Conservation (phyloP, 169 alveolate genomes). For the Perkinsus olseni region DNA sequence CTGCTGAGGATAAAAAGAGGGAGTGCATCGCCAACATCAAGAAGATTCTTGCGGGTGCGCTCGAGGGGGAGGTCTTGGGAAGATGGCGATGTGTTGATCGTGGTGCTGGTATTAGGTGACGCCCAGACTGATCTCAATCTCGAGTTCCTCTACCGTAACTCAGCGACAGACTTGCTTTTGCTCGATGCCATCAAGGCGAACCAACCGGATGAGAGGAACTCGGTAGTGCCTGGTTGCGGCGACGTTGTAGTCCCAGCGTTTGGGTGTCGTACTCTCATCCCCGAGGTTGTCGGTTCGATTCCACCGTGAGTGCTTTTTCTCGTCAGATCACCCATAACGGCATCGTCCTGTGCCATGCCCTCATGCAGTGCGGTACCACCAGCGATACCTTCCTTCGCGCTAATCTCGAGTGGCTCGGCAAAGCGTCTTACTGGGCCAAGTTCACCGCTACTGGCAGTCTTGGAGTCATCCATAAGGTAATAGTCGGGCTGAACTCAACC, state of each 20-base stretch:
- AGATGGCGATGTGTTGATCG: no score
- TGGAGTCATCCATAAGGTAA: slow-evolving; percentile 91
- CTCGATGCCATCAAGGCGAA: background rate
- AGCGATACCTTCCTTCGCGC: slow-evolving; percentile 86
- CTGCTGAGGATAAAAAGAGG: slow-evolving; percentile 17
- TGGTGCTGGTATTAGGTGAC: background rate
- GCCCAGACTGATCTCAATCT: background rate
- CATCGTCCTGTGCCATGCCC: slow-evolving; percentile 17
- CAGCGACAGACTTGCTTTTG: background rate
- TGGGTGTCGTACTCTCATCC: background rate
- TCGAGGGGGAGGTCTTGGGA: background rate
- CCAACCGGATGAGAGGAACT: background rate
- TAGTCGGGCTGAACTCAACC: no score
- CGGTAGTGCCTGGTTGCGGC: background rate
- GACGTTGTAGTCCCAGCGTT: background rate
- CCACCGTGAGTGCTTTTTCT: background rate
- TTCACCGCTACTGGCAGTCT: slow-evolving; percentile 94
- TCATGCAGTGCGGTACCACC: slow-evolving; percentile 83
- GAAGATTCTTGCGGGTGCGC: slow-evolving; percentile 7
- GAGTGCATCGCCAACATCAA: slow-evolving; percentile 24
- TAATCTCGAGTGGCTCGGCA: slow-evolving; percentile 88
- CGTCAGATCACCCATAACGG: slow-evolving; percentile 18
- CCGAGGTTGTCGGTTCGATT: background rate
- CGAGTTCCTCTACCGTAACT: background rate
- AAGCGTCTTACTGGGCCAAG: slow-evolving; percentile 89